Evolutionary conservation across 495 filamentous ascomycete genomes (phyloP).

Genomic region (Neurospora cerealis): DNA sequence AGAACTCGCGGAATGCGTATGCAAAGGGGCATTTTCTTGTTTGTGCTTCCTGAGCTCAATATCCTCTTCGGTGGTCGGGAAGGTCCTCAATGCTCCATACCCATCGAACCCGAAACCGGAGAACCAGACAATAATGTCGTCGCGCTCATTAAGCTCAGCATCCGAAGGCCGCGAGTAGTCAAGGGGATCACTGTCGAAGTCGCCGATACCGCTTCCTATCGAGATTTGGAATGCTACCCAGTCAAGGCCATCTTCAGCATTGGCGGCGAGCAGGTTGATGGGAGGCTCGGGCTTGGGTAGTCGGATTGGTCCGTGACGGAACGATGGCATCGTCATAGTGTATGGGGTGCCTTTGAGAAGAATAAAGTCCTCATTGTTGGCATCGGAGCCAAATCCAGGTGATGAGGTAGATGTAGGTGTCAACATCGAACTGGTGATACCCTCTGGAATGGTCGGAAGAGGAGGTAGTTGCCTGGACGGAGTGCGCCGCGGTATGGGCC

Average conservation of each 20-base stretch:
- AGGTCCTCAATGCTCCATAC: slow-evolving; percentile 23
- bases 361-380: slow-evolving; percentile 24
- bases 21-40: neutral
- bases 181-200: slow-evolving; percentile 32
- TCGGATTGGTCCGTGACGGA: slow-evolving; percentile 40
- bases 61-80: neutral
- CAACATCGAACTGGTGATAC: slow-evolving; percentile 10
- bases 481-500: slow-evolving; percentile 7
- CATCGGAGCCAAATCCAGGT: slow-evolving; percentile 6
- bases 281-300: slow-evolving; percentile 29
- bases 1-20: neutral
- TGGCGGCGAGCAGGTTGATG: slow-evolving; percentile 24
- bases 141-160: slow-evolving; percentile 27
- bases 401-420: slow-evolving; percentile 10
- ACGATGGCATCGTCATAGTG: slow-evolving; percentile 28
- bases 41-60: neutral
- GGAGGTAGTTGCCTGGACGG: slow-evolving; percentile 15
- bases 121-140: slow-evolving; percentile 37
- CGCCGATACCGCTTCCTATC: slow-evolving; percentile 38
- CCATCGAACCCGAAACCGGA: slow-evolving; percentile 27
- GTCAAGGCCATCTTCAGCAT: slow-evolving; percentile 38
- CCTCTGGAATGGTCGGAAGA: slow-evolving; percentile 39
- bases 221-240: slow-evolving; percentile 51
- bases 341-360: slow-evolving; percentile 33
- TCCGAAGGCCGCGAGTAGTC: slow-evolving; percentile 27